phyloP scores from a whole-genome alignment of 78 protist genomes.

The Isochrysis galbana region DNA sequence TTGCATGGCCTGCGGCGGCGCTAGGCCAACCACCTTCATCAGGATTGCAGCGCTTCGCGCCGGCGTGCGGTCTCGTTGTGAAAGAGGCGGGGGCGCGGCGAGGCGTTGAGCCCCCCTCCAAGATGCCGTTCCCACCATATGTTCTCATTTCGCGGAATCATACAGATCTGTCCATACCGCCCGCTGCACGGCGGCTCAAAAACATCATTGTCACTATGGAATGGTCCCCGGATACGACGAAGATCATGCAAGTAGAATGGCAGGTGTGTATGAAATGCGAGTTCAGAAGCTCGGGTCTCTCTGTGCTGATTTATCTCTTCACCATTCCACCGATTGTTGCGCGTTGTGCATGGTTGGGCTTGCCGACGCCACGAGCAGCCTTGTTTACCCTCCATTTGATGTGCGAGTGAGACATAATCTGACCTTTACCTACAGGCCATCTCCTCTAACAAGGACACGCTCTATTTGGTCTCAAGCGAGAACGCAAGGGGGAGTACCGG shows the following conservation, averaged over 20 bases:
- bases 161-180: neutral
- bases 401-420: no score
- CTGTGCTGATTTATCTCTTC: no score
- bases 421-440: no score
- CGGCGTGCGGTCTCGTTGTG: neutral
- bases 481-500: no score
- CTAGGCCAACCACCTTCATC: neutral
- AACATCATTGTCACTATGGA: neutral
- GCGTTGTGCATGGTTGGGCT: no score
- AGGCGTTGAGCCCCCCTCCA: neutral
- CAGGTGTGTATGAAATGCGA: neutral
- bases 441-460: no score
- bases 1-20: neutral
- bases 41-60: neutral
- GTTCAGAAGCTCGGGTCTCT: neutral
- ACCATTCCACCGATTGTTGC: no score
- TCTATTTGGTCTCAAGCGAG: no score
- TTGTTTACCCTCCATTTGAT: no score
- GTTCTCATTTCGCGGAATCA: slow-evolving; percentile 40
- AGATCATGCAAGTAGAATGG: neutral
- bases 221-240: neutral
- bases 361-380: neutral
- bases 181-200: neutral
- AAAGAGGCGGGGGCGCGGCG: neutral
- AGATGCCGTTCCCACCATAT: slow-evolving; percentile 31